A percentile compares a stretch with the other conserved stretches of the same genome.
These are phyloP conservation scores for Pleurotus citrinopileatus DNA, from an alignment of 768 basidiomycete species.

Conservation along the genomic window DNA sequence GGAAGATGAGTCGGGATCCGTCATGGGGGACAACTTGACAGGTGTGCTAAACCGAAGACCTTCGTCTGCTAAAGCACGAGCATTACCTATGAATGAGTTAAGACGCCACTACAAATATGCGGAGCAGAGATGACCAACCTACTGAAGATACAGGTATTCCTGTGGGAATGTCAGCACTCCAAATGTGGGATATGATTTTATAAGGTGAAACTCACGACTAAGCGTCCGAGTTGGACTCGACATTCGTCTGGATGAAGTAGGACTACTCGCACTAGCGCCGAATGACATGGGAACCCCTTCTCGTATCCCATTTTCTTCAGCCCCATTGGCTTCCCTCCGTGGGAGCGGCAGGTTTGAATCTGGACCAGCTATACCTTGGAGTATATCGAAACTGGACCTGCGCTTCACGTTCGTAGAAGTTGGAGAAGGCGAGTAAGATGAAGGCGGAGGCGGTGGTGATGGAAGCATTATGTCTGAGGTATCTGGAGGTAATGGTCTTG, in stretches of 20 bases:
- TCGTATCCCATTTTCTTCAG: constrained; percentile 55
- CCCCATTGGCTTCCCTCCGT: constrained; percentile 41
- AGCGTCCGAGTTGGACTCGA: constrained; percentile 76
- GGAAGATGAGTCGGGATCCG: constrained; percentile 26
- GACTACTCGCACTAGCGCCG: constrained; percentile 34
- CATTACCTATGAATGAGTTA: constrained; percentile 59
- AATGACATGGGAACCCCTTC: constrained; percentile 74
- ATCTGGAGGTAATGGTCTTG: constrained; percentile 51
- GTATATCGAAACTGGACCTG: constrained; percentile 69
- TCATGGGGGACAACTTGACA: constrained; percentile 18
- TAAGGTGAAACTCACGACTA: constrained; percentile 58
- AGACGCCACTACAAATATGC: constrained; percentile 15
- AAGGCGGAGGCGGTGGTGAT: constrained; percentile 34
- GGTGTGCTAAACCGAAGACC: constrained; percentile 39
- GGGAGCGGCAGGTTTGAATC: constrained; percentile 76
- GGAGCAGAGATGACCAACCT: constrained; percentile 44
- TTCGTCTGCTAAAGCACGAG: constrained; percentile 79
- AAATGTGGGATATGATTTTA: no score
- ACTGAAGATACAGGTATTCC: constrained; percentile 79
- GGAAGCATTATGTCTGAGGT: constrained; percentile 15
- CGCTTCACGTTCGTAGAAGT: constrained; percentile 49
- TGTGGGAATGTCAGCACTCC: constrained; percentile 25
- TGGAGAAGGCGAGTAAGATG: constrained; percentile 21
- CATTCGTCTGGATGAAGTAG: constrained; percentile 43
- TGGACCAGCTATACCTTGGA: constrained; percentile 70